phyloP scores from a whole-genome alignment of 2,329 filamentous ascomycete genomes.

The Diplodia corticola region DNA sequence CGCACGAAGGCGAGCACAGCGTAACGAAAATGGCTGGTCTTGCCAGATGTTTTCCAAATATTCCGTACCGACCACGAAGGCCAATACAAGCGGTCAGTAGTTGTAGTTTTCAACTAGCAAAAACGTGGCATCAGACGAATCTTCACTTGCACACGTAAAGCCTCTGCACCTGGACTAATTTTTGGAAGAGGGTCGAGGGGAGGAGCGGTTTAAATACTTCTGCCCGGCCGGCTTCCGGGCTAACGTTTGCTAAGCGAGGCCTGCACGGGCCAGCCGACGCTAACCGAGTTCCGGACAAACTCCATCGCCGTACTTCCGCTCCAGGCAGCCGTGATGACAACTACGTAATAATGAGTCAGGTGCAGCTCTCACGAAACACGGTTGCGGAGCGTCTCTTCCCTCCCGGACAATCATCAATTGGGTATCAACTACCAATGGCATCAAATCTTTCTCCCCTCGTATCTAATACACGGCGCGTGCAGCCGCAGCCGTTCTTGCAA shows the following conservation, averaged over 20 bases:
- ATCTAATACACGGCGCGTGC: not conserved
- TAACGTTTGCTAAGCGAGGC: too few species aligned
- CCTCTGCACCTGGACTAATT: conserved; percentile 69
- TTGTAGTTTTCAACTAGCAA: conserved; percentile 90
- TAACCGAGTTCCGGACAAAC: too few species aligned
- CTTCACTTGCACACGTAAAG: conserved; percentile 84
- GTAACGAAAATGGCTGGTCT: conserved; percentile 5
- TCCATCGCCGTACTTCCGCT: too few species aligned
- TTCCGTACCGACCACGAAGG: conserved; percentile 72
- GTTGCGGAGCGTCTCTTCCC: too few species aligned
- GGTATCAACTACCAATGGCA: not conserved
- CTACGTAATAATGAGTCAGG: too few species aligned
- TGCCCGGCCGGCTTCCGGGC: too few species aligned
- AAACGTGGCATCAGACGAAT: conserved; percentile 84
- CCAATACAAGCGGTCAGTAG: conserved; percentile 74
- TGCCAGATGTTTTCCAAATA: conserved; percentile 63
- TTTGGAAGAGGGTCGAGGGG: conserved; percentile 28
- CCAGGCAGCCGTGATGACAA: too few species aligned
- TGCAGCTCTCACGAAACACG: too few species aligned
- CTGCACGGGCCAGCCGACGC: too few species aligned
- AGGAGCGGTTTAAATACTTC: too few species aligned
- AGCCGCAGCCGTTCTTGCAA: not conserved
- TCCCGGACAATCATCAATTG: not conserved
- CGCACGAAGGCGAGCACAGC: not conserved
- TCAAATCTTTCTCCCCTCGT: not conserved